These are phyloP conservation scores for Clarireedia hainanense DNA, from an alignment of 2,329 filamentous ascomycete species.

Conservation along the genomic window DNA sequence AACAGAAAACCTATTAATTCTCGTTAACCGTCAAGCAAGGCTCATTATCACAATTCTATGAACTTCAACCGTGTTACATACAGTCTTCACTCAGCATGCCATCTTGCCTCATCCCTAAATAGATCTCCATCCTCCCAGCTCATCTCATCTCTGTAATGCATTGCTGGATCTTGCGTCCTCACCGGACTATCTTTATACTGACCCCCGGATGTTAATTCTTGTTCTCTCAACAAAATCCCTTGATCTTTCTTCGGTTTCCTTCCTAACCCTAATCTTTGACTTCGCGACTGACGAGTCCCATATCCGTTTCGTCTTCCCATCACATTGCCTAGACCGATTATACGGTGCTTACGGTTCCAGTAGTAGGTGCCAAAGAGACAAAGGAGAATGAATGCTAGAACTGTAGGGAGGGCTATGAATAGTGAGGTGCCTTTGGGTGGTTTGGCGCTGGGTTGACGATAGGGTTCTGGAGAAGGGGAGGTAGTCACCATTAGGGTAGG, in stretches of 20 bases:
- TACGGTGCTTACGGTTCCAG: constrained; percentile 22
- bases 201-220: constrained; percentile 15
- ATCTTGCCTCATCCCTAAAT: not conserved
- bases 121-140: not conserved
- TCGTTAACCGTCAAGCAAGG: too few species aligned
- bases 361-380: constrained; percentile 20
- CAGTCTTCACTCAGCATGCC: not conserved
- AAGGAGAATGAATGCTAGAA: constrained; percentile 22
- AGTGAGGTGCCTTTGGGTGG: constrained; percentile 20
- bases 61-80: not conserved
- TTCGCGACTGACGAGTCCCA: constrained; percentile 22
- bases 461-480: constrained; percentile 14
- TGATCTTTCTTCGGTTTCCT: constrained; percentile 13
- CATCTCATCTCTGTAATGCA: constrained; percentile 8
- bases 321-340: constrained; percentile 26
- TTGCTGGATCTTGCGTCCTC: not conserved
- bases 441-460: constrained; percentile 14
- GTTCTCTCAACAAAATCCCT: constrained; percentile 20
- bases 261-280: constrained; percentile 23
- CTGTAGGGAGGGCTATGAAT: constrained; percentile 25
- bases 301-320: constrained; percentile 26
- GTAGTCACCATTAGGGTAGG: constrained; percentile 22
- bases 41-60: too few species aligned
- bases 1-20: too few species aligned
- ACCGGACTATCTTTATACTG: constrained; percentile 19